Conservation (phyloP, 2,329 filamentous ascomycete species). For the Sarocladiaceae sp. region DNA sequence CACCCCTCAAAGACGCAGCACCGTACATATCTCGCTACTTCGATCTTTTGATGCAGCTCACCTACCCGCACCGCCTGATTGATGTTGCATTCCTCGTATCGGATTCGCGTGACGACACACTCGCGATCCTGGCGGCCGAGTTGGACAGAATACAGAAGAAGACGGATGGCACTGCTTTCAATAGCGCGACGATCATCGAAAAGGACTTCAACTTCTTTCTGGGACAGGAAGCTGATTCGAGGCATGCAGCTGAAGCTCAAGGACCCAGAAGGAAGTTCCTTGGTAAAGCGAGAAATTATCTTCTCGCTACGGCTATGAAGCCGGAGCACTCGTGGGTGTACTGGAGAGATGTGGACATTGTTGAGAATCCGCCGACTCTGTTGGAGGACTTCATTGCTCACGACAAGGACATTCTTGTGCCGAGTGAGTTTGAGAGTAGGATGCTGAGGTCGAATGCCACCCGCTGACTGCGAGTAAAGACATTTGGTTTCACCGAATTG, state of each 20-base stretch:
- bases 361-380: constrained; percentile 81
- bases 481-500: constrained; percentile 88
- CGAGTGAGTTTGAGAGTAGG: constrained; percentile 81
- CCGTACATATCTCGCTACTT: constrained; percentile 84
- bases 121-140: constrained; percentile 80
- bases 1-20: constrained; percentile 86
- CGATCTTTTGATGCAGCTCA: constrained; percentile 82
- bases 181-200: constrained; percentile 77
- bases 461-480: constrained; percentile 49
- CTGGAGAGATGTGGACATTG: constrained; percentile 96
- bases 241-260: constrained; percentile 84
- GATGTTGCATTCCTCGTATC: constrained; percentile 93
- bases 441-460: background rate
- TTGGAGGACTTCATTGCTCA: constrained; percentile 95
- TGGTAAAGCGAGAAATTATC: constrained; percentile 86
- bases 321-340: constrained; percentile 98
- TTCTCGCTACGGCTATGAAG: constrained; percentile 79
- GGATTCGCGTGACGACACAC: constrained; percentile 86
- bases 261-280: constrained; percentile 87
- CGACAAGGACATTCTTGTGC: constrained; percentile 87
- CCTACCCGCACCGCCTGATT: constrained; percentile 92
- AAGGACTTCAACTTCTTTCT: constrained; percentile 81
- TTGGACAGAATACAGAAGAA: constrained; percentile 83
- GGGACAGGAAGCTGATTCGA: constrained; percentile 76
- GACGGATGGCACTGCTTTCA: constrained; percentile 77